Base-by-base conservation (phyloP, 2,329 filamentous ascomycete genomes). In the Alternaria viburni region DNA sequence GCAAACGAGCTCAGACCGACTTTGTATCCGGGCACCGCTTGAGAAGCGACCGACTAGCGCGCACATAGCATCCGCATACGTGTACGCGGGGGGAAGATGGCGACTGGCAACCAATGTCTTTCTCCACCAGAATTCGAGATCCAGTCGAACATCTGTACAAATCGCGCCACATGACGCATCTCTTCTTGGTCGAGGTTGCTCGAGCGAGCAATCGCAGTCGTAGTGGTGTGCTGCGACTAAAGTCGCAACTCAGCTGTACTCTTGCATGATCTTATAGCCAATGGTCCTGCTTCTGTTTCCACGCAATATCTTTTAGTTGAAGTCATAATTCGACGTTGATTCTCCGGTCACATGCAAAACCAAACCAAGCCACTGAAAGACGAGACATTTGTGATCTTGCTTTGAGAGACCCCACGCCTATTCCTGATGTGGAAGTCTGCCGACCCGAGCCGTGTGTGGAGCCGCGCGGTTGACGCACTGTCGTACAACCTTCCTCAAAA, bases 371-470 rank as follows among this genome's bases (percentile, higher is more conserved):
- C 49, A 36, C 30, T 36, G 30, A 17, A 52, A 52, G 30, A 36
- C 21, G 19, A 30, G 26, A 57, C 43, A 30, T 26, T 57, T 32
- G 41, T 60, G 19, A 50, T 45, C 6, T 51, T 15, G 30, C 21
- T 15, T 23, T 43, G 28, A 17, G 25, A 26, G 30, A 46, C 50
- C 19, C 51, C 30, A 61, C 51, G 36, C 23, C 52, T 26, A 44
- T 56, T 49, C 54, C 58, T 43, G 15, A 59, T 52, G 21, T 13
- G 59, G 59, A 58, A 43, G 50, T 62, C 45, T 52, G 41, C 62
- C 55, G 62, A 65, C 50, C 59, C 55, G 59, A 65, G 62, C 62
- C 62, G 62, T 57, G 54, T 61, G 26, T 54, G 50, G 58, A 65
- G 54, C 59, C 62, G 62, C 62, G 64, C 64, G 64, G 61, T 45